phyloP scores from a whole-genome alignment of 345 rosid species.

The Geranium rotundifolium region DNA sequence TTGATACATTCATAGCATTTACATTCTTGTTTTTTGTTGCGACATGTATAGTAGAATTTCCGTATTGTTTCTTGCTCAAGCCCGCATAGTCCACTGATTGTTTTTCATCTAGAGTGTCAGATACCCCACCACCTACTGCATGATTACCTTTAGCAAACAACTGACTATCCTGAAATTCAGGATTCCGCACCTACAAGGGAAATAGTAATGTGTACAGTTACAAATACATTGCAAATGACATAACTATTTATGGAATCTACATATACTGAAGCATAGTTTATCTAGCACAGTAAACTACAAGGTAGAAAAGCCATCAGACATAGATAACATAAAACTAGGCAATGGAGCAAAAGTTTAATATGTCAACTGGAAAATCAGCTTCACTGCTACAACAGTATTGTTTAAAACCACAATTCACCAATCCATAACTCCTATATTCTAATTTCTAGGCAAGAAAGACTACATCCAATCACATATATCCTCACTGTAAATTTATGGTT shows the following conservation, averaged over 20 bases:
- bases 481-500: not conserved
- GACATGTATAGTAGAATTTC: slow-evolving; percentile 21
- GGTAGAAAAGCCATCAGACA: not conserved
- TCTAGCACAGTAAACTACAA: not conserved
- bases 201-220: not conserved
- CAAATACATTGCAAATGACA: too few species aligned
- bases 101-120: slow-evolving; percentile 29
- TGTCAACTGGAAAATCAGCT: not conserved
- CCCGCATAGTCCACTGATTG: slow-evolving; percentile 21
- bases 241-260: not conserved
- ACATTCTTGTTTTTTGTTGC: slow-evolving; percentile 20
- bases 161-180: slow-evolving; percentile 38
- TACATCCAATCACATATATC: not conserved
- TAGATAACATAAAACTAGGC: not conserved
- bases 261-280: not conserved
- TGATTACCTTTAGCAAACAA: slow-evolving; percentile 28
- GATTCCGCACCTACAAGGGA: slow-evolving; percentile 40
- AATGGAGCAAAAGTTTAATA: not conserved
- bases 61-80: slow-evolving; percentile 26
- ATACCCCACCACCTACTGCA: slow-evolving; percentile 16
- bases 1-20: slow-evolving; percentile 13
- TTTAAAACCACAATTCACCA: not conserved
- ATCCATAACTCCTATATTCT: not conserved
- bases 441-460: not conserved
- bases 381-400: not conserved